phyloP scores from a whole-genome alignment of 768 basidiomycete species.

The Vishniacozyma victoriae region DNA sequence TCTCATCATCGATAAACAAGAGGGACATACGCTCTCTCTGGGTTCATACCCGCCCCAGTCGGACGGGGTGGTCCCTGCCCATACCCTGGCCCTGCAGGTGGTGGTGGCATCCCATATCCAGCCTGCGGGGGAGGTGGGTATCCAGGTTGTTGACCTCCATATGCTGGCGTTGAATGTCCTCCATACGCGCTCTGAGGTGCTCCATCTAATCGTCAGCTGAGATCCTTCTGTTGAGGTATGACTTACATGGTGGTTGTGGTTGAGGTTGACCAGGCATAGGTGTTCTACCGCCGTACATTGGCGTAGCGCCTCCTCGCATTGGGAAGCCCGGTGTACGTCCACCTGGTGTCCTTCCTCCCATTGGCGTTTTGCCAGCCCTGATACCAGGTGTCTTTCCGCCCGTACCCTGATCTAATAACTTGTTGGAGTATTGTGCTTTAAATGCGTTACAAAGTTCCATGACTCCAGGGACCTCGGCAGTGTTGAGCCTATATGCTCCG shows the following conservation, averaged over 20 bases:
- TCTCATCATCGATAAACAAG: too few species aligned
- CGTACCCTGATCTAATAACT: constrained; percentile 28
- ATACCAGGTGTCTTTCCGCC: constrained; percentile 43
- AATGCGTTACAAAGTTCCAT: constrained; percentile 94
- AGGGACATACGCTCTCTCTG: constrained; percentile 42
- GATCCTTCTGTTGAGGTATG: neutral
- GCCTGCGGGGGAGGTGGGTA: constrained; percentile 10
- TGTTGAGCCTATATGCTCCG: constrained; percentile 69
- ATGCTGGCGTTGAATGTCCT: too few species aligned
- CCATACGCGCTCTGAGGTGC: constrained; percentile 10
- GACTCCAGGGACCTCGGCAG: constrained; percentile 82
- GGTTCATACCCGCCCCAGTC: constrained; percentile 29
- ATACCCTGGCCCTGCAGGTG: constrained; percentile 1
- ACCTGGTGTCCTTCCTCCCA: constrained; percentile 31
- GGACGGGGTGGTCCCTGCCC: constrained; percentile 5
- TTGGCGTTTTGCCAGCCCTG: constrained; percentile 31
- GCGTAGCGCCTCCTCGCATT: constrained; percentile 17
- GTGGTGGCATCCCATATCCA: constrained; percentile 6
- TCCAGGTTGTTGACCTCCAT: too few species aligned
- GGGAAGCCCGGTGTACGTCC: constrained; percentile 24
- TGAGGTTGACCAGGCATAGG: neutral
- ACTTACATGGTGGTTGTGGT: neutral
- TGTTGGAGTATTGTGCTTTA: constrained; percentile 56
- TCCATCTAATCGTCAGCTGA: constrained; percentile 1
- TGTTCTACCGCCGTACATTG: constrained; percentile 25